Evolutionary conservation across 805 yeast genomes (phyloP).

Genomic region (Jamesozyma piceae): DNA sequence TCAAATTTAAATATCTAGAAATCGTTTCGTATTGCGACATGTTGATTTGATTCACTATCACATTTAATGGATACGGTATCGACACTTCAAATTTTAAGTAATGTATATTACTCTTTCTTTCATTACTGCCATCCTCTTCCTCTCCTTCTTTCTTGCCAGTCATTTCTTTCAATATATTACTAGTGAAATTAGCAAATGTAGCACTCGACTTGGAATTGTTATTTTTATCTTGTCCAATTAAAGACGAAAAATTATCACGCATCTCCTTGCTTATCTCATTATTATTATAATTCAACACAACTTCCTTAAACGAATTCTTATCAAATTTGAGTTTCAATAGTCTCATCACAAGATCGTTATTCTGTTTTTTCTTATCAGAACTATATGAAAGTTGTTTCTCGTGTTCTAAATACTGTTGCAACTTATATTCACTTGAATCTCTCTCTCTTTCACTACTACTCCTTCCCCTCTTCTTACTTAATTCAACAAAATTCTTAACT

Average conservation of each 20-base stretch:
- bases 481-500: slow-evolving; percentile 19
- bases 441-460: slow-evolving; percentile 19
- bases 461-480: slow-evolving; percentile 20
- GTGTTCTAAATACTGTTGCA: slow-evolving; percentile 27
- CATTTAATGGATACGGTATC: slow-evolving; percentile 83
- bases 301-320: slow-evolving; percentile 19
- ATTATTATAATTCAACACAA: slow-evolving; percentile 12
- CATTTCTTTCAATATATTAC: neutral
- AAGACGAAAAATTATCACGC: neutral
- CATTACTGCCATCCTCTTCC: neutral
- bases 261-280: slow-evolving; percentile 2
- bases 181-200: neutral
- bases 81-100: slow-evolving; percentile 46
- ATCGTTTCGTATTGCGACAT: slow-evolving; percentile 71
- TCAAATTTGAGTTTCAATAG: slow-evolving; percentile 35
- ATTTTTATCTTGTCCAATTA: neutral
- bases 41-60: slow-evolving; percentile 61
- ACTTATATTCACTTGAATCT: slow-evolving; percentile 10
- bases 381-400: slow-evolving; percentile 4
- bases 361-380: neutral
- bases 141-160: neutral
- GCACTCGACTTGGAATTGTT: neutral
- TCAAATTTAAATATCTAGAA: slow-evolving; percentile 57
- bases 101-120: slow-evolving; percentile 32
- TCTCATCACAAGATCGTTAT: slow-evolving; percentile 19